These are phyloP conservation scores for Sporothrix sp. DNA, from an alignment of 2,329 filamentous ascomycete species.

Conservation along the genomic window DNA sequence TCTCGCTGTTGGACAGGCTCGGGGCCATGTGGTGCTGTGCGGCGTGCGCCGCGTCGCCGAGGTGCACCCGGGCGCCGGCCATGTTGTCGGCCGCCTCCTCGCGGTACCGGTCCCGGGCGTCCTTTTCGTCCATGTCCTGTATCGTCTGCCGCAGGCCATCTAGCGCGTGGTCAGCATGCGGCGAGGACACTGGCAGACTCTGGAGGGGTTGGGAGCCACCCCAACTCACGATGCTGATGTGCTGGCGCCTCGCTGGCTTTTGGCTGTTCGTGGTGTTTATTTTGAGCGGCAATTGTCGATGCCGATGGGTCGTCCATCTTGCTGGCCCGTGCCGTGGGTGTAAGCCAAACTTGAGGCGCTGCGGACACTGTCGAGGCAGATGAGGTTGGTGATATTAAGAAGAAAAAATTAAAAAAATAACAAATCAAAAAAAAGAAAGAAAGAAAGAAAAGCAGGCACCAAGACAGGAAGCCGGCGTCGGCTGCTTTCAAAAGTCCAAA, in stretches of 20 bases:
- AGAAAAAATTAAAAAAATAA: neutral
- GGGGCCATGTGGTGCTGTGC: neutral
- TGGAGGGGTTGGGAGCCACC: neutral
- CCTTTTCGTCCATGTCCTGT: slow-evolving; percentile 11
- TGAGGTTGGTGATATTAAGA: too few species aligned
- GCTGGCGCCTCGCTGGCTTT: neutral
- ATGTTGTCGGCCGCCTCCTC: slow-evolving; percentile 15
- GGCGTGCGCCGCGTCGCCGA: neutral
- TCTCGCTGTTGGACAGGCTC: slow-evolving; percentile 19
- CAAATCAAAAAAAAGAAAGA: slow-evolving; percentile 1
- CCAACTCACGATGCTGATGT: slow-evolving; percentile 6
- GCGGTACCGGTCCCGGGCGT: slow-evolving; percentile 15
- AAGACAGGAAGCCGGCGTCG: neutral
- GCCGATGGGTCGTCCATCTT: slow-evolving; percentile 3
- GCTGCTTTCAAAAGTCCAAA: too few species aligned
- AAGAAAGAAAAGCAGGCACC: neutral
- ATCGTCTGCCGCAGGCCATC: slow-evolving; percentile 11
- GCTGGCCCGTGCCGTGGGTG: neutral
- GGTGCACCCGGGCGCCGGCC: neutral
- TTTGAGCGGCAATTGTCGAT: neutral
- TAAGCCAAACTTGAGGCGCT: too few species aligned
- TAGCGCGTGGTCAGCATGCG: neutral
- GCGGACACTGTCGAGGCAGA: too few species aligned
- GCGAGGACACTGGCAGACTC: too few species aligned
- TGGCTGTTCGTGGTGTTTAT: neutral